Evolutionary conservation across 305 asterid genomes (phyloP).

Genomic region (Fraxinus ornus): DNA sequence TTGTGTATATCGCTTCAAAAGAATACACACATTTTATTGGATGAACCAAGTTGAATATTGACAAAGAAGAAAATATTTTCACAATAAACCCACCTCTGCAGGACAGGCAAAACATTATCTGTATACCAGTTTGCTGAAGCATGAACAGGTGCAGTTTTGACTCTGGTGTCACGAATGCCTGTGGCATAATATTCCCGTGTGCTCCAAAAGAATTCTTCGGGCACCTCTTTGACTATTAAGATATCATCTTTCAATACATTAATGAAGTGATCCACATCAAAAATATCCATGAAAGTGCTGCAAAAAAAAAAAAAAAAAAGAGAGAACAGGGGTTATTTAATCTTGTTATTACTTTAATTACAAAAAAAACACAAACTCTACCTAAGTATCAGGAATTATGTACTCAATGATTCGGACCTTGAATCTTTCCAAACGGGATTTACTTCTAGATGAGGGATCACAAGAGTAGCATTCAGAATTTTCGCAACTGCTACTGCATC

Average conservation of each 20-base stretch:
- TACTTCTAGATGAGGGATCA: constrained; percentile 78
- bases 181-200: constrained; percentile 88
- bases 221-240: constrained; percentile 64
- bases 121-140: constrained; percentile 86
- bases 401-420: constrained; percentile 42
- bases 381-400: neutral
- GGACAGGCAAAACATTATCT: constrained; percentile 69
- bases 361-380: neutral
- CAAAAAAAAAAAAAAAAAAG: constrained; percentile 23
- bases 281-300: constrained; percentile 79
- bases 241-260: constrained; percentile 59
- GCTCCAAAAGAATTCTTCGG: constrained; percentile 79
- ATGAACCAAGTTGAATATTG: neutral
- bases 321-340: neutral
- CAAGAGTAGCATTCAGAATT: constrained; percentile 80
- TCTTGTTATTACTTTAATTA: neutral
- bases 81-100: constrained; percentile 61
- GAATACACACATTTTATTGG: neutral
- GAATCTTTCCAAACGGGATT: constrained; percentile 91
- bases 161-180: constrained; percentile 75
- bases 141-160: constrained; percentile 87
- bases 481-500: constrained; percentile 94
- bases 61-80: neutral
- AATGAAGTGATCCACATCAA: constrained; percentile 83
- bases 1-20: neutral